A percentile compares a stretch with the other conserved stretches of the same genome.
These are phyloP conservation scores for Agaricus subrufescens DNA, from an alignment of 768 basidiomycete species.

Conservation along the genomic window DNA sequence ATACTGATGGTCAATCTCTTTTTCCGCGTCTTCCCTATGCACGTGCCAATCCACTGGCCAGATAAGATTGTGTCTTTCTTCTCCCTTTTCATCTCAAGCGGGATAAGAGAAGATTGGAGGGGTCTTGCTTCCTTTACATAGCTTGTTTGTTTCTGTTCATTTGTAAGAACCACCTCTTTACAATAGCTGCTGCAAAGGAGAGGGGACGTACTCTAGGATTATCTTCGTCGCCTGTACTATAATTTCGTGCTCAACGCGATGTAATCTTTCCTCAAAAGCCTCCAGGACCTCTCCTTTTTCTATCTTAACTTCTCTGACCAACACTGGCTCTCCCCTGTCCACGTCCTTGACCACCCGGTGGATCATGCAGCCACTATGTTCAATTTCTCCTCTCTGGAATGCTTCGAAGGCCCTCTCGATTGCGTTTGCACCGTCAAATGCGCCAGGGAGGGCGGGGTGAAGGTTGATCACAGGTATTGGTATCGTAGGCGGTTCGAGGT, in stretches of 20 bases:
- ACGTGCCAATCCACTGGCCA: no score
- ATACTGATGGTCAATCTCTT: no score
- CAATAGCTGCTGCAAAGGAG: no score
- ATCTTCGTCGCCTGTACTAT: conserved; percentile 83
- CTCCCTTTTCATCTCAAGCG: no score
- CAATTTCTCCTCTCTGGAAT: conserved; percentile 77
- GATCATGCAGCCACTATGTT: conserved; percentile 83
- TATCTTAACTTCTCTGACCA: conserved; percentile 77
- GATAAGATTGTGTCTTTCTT: no score
- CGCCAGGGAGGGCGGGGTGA: conserved; percentile 92
- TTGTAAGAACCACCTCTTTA: no score
- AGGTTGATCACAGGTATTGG: conserved; percentile 88
- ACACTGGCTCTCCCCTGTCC: conserved; percentile 84
- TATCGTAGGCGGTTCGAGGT: conserved; percentile 25
- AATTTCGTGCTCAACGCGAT: conserved; percentile 81
- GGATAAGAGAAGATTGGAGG: no score
- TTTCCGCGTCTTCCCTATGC: no score
- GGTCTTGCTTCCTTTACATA: neutral
- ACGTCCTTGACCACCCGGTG: conserved; percentile 92
- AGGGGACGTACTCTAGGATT: conserved; percentile 42
- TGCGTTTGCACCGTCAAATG: conserved; percentile 95
- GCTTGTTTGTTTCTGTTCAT: neutral
- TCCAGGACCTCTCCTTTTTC: conserved; percentile 66
- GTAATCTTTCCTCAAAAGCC: conserved; percentile 72
- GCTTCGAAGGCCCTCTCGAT: conserved; percentile 88